Base-by-base conservation (phyloP, 352 stramenopile species). In the Phytophthora lateralis region DNA sequence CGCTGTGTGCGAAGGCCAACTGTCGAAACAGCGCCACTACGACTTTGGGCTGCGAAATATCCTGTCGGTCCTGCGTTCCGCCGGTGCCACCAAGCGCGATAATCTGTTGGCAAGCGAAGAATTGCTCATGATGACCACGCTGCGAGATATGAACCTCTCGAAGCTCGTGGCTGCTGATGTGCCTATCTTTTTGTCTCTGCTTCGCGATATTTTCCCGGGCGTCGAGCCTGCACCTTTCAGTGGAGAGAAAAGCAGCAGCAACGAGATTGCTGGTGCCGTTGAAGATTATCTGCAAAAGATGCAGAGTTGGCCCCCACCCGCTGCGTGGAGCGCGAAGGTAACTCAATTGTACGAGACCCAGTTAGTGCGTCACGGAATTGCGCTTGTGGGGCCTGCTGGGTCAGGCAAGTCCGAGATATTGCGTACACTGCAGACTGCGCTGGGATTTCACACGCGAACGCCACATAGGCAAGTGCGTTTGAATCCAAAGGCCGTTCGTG, bases 1-100 rank as follows among this genome's bases (percentile, higher is more conserved):
- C 64, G 89, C 83, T 42, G 97, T 97, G 14, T 98, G 91, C 60
- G 97, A 98, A 66, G 93, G 98, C 50, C 93, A 98, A 63, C 64
- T 98, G 0, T 94, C 76, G 0, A 93, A 98, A 61, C 93, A 98
- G 71, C 85, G 88, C 0, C 93, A 98, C 70, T 98, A 98, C 66
- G 93, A 98, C 61, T 98, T 97, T 63, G 93, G 93, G 1, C 62
- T 98, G 5, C 76, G 96, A 34, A 98, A 98, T 59, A 98, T 99
- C 54, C 68, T 98, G 14, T 97, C 93, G 0, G 96, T 99, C 8
- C 70, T 99, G 26, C 83, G 93, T n/a, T 99, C 95, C 10, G 96
- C 96, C 20, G 97, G 97, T 17, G 80, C 92, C 35, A 98, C 90
- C 11, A 99, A 99, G 79, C 89, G 97, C 9, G 82, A 96, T 21